These are phyloP conservation scores for Stephania yunnanensis DNA, from an alignment of 164 flowering plant genomes.

Conservation along the genomic window DNA sequence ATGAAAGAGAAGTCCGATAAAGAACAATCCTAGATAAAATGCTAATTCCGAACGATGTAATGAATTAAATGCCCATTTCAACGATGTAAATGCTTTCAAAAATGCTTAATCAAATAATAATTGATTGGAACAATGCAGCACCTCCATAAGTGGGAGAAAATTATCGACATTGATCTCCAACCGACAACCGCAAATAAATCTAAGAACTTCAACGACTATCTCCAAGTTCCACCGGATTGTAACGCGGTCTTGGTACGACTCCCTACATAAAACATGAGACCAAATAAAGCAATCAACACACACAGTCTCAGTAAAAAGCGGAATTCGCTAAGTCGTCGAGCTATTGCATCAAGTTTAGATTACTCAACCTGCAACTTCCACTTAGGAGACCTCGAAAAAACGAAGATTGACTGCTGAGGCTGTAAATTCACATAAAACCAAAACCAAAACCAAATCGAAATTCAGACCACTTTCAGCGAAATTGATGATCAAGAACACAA, in stretches of 20 bases:
- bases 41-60: no score
- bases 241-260: slow-evolving; percentile 30
- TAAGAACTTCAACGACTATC: slow-evolving; percentile 37
- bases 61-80: no score
- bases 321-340: background rate
- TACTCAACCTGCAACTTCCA: slow-evolving; percentile 28
- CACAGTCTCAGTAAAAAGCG: background rate
- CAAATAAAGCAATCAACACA: background rate
- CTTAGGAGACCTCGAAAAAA: slow-evolving; percentile 28
- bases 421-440: slow-evolving; percentile 5
- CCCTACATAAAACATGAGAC: slow-evolving; percentile 31
- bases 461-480: background rate
- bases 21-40: no score
- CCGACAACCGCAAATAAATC: slow-evolving; percentile 37
- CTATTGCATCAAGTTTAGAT: no score
- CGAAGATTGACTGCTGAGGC: slow-evolving; percentile 27
- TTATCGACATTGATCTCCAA: slow-evolving; percentile 36
- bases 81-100: no score
- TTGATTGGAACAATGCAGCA: slow-evolving; percentile 9
- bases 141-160: slow-evolving; percentile 53
- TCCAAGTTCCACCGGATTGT: slow-evolving; percentile 46
- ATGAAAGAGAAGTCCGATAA: no score
- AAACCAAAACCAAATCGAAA: background rate
- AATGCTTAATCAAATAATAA: background rate
- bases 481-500: background rate